Evolutionary conservation across 192 early-diverging fungal genomes (phyloP), one percentile per base, ranked within the genome.

Genomic region (Coemansia sp.): DNA sequence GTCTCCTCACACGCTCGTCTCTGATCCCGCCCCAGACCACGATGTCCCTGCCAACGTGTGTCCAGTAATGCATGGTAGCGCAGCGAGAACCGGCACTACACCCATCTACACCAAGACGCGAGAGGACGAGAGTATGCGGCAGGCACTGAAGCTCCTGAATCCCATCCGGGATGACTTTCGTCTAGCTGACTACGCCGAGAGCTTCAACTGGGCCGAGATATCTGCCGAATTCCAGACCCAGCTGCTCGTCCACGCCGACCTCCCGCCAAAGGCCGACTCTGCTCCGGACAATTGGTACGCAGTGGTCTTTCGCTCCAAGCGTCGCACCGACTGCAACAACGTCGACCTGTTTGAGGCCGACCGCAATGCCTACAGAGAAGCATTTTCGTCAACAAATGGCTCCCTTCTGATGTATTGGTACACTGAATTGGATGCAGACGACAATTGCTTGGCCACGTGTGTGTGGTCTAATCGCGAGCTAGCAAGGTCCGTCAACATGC

Each of bases 361-460:
- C 27, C 52, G 46, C 9, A 35, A 53, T 9, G 71, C 71, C 15
- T 75, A 75, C 45, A 51, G 59, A 22, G 71, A 75, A 27, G 71
- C 71, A 9, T 75, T 55, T 35, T 19, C 43, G 13, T 17, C 23
- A 1, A 75, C 71, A 0, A 64, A 64, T 36, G 60, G 65, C 23
- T 54, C 71, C 8, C 40, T 75, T 17, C 41, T 75, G 31, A 53
- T 59, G 34, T 75, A 75, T 36, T 75, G 71, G 71, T 75, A 64
- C 26, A 53, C 71, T 3, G 65, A 55, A 7, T 13, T 75, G 32
- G 71, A 75, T n/a, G 53, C 45, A 3, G 57, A 75, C 30, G 19
- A 64, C 23, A 64, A 75, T 15, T 75, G 71, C 31, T 34, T 75
- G 48, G 71, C 71, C 8, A 68, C 71, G 1, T 75, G 71, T 33